Base-by-base conservation (phyloP, 2,329 filamentous ascomycete species). In the Nigrograna mackinnonii region DNA sequence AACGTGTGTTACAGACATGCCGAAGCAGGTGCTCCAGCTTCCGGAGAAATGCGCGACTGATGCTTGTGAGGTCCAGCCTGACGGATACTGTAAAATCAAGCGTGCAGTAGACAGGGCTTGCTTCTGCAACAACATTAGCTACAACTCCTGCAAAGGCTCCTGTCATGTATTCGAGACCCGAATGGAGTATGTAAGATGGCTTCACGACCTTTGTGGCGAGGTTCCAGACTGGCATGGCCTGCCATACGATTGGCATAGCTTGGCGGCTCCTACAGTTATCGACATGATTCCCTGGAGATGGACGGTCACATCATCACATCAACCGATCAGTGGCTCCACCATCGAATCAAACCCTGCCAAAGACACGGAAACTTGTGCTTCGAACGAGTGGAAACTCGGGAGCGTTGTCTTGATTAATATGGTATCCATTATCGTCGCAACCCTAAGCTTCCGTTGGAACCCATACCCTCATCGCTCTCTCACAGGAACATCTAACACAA, bases 281-380 rank as follows among this genome's bases (percentile, higher is more conserved):
- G 64, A 67, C 6, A 53, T 64, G 53, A 60, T 66, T 37, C 63
- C 64, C 44, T 66, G 63, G 62, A 34, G 37, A 46, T 67, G 63
- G 62, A 50, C 28, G n/a, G 18, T 58, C 36, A 56, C 46, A 40
- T 41, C 58, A 38, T 47, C 13, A 18, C 33, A 44, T 18, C 6
- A 39, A 18, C 41, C 43, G 22, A 43, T 19, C 21, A 18, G 18
- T 21, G 24, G 39, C 19, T 35, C 37, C 31, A 33, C 26, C 14
- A 46, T 19, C 19, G 19, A 14, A 37, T 14, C 12, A 21, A 31
- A 13, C 39, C 34, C 44, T 43, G 39, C 18, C 16, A 35, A 41
- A 16, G 2, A 26, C 36, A 36, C 31, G 22, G 21, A 44, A 14
- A 44, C 39, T 41, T 62, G 55, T 50, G 30, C 49, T 21, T 58